Conservation (phyloP, 2,329 filamentous ascomycete species). For the Stemphylium vesicarium region DNA sequence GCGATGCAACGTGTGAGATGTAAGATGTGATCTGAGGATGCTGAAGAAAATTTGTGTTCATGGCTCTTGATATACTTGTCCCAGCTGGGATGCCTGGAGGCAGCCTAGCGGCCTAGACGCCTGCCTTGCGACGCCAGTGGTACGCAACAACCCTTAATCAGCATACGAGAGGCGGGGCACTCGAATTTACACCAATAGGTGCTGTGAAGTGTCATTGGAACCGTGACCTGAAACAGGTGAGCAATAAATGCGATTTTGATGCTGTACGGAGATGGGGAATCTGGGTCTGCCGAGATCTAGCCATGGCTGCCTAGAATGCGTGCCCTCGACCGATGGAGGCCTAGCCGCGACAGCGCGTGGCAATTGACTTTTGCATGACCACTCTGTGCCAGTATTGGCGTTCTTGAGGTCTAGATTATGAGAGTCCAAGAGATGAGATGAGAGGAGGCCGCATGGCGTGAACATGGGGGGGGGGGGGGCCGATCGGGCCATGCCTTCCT, state of each 20-base stretch:
- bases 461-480: slow-evolving; percentile 3
- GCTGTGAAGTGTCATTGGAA: not conserved
- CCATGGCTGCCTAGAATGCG: not conserved
- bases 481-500: slow-evolving; percentile 10
- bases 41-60: not conserved
- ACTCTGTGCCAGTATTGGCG: not conserved
- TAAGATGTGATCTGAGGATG: not conserved
- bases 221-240: not conserved
- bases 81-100: slow-evolving; percentile 14
- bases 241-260: not conserved
- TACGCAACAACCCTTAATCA: not conserved
- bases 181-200: slow-evolving; percentile 5
- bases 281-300: not conserved
- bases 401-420: not conserved
- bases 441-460: not conserved
- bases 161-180: slow-evolving; percentile 4
- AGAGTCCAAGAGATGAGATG: not conserved
- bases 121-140: slow-evolving; percentile 15
- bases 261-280: not conserved
- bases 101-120: slow-evolving; percentile 7
- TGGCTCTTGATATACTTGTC: not conserved
- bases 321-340: not conserved
- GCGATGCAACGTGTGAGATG: not conserved
- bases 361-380: not conserved
- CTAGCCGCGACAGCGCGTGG: not conserved